These are phyloP conservation scores for Mesembryanthemum crystallinum DNA, from an alignment of 148 eudicot species.

Conservation along the genomic window DNA sequence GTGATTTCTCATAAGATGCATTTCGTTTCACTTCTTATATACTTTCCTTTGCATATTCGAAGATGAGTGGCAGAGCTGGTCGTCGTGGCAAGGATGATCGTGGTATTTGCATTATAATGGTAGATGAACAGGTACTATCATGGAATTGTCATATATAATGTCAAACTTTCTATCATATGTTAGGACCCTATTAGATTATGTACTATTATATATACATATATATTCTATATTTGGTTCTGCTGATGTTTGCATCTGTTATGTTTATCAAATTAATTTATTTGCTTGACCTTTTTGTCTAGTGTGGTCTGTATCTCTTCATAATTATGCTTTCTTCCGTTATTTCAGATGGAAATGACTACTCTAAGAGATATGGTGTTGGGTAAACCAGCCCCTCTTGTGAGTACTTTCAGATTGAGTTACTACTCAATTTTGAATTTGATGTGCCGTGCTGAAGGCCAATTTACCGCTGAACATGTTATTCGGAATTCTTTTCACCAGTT, in stretches of 20 bases:
- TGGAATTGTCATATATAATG: background rate
- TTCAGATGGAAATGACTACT: conserved; percentile 89
- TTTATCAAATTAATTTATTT: background rate
- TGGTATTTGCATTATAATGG: conserved; percentile 95
- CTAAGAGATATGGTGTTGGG: conserved; percentile 90
- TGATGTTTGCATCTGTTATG: background rate
- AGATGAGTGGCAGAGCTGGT: conserved; percentile 99
- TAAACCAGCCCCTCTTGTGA: conserved; percentile 93
- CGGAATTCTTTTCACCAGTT: conserved; percentile 94
- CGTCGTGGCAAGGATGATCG: conserved; percentile 99
- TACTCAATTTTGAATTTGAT: conserved; percentile 89
- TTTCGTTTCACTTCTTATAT: conserved; percentile 12
- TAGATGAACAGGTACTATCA: conserved; percentile 78
- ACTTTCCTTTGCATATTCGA: conserved; percentile 1
- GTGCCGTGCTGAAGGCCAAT: conserved; percentile 99
- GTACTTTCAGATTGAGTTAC: conserved; percentile 96
- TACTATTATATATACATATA: too few relatives aligned
- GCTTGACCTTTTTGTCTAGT: background rate
- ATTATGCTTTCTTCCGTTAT: conserved; percentile 2
- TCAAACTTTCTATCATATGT: background rate
- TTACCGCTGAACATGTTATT: conserved; percentile 97
- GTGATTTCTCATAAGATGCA: background rate
- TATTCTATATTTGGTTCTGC: background rate
- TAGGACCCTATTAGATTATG: background rate
- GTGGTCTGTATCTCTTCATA: background rate